Evolutionary conservation across 2,329 filamentous ascomycete species (phyloP).

Genomic region (Microdochium bolleyi): DNA sequence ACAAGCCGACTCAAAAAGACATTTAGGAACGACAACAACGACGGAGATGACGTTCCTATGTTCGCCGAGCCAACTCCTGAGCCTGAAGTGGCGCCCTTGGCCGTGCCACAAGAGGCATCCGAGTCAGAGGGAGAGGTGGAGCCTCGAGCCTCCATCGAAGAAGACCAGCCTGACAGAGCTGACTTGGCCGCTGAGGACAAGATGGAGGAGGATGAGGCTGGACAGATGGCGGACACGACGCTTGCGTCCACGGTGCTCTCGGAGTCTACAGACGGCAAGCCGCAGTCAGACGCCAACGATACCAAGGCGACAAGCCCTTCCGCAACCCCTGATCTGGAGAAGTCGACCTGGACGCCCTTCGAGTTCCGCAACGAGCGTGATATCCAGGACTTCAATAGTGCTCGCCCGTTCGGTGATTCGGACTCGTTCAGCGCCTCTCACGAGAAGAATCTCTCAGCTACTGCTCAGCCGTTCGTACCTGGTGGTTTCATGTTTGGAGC

Average conservation of each 20-base stretch:
- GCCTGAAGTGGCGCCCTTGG: constrained; percentile 21
- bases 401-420: constrained; percentile 39
- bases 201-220: constrained; percentile 32
- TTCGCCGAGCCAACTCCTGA: constrained; percentile 54
- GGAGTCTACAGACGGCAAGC: constrained; percentile 41
- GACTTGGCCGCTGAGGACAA: constrained; percentile 21
- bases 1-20: constrained; percentile 66
- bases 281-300: constrained; percentile 20
- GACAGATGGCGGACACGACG: constrained; percentile 37
- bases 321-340: constrained; percentile 37
- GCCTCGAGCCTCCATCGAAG: neutral
- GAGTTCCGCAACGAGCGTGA: constrained; percentile 47
- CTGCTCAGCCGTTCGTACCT: constrained; percentile 61
- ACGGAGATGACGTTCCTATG: constrained; percentile 64
- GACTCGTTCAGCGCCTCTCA: constrained; percentile 25
- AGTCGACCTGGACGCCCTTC: constrained; percentile 50
- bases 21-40: constrained; percentile 54
- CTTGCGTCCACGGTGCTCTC: constrained; percentile 45
- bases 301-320: constrained; percentile 44
- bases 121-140: neutral
- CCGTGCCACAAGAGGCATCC: constrained; percentile 7
- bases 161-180: neutral
- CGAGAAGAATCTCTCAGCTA: constrained; percentile 58
- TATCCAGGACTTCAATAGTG: constrained; percentile 41
- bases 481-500: constrained; percentile 22